phyloP scores from a whole-genome alignment of 257 asterid species.

The Solanum appendiculatum region DNA sequence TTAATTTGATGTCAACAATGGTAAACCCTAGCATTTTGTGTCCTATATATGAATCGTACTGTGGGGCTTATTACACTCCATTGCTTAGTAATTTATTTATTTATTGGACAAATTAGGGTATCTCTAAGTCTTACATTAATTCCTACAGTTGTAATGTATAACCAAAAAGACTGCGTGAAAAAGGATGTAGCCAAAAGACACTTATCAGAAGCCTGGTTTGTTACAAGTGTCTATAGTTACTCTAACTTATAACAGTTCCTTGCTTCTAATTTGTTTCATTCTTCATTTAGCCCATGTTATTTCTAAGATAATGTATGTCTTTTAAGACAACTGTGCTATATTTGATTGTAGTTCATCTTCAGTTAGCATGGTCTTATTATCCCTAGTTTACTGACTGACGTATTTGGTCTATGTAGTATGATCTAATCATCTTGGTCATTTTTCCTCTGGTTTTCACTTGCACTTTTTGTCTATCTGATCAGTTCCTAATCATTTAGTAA shows the following conservation, averaged over 20 bases:
- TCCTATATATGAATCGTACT: background rate
- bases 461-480: background rate
- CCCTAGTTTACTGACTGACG: background rate
- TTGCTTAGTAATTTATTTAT: background rate
- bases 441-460: background rate
- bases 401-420: background rate
- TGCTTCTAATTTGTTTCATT: background rate
- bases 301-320: background rate
- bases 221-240: background rate
- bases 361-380: background rate
- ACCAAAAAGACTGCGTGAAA: background rate
- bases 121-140: background rate
- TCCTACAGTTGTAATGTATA: background rate
- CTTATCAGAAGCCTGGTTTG: background rate
- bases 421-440: background rate
- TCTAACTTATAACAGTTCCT: background rate
- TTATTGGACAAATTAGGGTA: background rate
- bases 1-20: background rate
- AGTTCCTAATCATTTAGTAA: background rate
- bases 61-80: background rate
- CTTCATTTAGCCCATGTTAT: background rate
- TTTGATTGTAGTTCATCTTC: background rate
- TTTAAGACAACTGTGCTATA: background rate
- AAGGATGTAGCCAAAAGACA: background rate
- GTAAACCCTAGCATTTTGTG: background rate